Percentiles rank a stretch among this genome's conserved stretches.
Conservation (phyloP, 176 grass and related monocot genomes). For the Dactylis glomerata region DNA sequence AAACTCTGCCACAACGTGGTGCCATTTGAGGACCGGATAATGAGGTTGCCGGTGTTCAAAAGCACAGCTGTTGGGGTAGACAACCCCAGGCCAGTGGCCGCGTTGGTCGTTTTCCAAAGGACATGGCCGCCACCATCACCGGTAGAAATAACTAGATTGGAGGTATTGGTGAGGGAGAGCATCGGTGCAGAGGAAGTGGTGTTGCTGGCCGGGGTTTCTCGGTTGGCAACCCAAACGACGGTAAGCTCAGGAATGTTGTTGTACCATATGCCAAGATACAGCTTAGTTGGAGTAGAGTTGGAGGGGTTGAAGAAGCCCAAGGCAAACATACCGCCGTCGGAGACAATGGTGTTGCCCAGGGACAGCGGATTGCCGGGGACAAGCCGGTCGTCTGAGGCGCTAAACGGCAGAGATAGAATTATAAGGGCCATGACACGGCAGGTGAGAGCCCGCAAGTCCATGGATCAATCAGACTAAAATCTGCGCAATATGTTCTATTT, state of each 20-base stretch:
- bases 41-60: constrained; percentile 24
- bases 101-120: too few relatives aligned
- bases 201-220: too few relatives aligned
- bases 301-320: background rate
- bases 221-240: too few relatives aligned
- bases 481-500: background rate
- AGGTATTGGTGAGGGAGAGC: too few relatives aligned
- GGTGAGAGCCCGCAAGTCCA: too few relatives aligned
- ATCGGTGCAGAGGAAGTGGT: background rate
- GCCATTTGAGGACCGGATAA: background rate
- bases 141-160: too few relatives aligned
- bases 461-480: too few relatives aligned
- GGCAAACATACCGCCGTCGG: background rate
- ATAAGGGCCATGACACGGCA: too few relatives aligned
- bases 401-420: too few relatives aligned
- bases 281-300: background rate
- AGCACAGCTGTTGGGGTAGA: background rate
- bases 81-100: too few relatives aligned
- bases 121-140: too few relatives aligned
- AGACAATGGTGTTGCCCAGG: background rate
- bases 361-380: background rate
- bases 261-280: background rate
- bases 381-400: background rate
- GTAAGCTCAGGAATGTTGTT: background rate
- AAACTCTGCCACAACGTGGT: constrained; percentile 33